Percentiles rank a stretch among this genome's conserved stretches.
Evolutionary conservation across 306 rosid species (phyloP).

Genomic region (Citrullus colocynthis): DNA sequence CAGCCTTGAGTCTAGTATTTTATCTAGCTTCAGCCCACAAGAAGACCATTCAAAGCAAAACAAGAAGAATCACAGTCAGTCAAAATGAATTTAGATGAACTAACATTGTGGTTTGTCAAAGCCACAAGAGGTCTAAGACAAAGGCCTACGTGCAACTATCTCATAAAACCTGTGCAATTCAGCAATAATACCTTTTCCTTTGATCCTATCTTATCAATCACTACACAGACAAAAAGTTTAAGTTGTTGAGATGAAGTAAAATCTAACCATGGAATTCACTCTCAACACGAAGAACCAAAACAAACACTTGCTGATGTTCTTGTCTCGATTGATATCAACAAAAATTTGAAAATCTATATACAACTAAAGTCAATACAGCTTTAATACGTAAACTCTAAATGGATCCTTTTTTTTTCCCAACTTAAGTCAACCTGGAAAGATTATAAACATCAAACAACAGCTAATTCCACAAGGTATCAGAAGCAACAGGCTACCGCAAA

Average conservation of each 20-base stretch:
- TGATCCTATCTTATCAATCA: neutral
- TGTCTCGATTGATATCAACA: neutral
- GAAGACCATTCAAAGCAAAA: neutral
- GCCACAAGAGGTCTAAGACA: too few relatives aligned
- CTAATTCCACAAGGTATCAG: slow-evolving; percentile 5
- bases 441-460: slow-evolving; percentile 6
- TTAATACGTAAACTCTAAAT: neutral
- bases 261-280: neutral
- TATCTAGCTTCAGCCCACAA: neutral
- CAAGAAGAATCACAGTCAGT: neutral
- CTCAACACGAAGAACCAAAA: neutral
- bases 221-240: neutral
- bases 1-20: neutral
- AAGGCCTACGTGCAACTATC: too few relatives aligned
- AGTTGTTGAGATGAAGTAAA: neutral
- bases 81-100: neutral
- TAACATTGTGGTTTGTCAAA: too few relatives aligned
- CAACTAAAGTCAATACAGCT: slow-evolving; percentile 7
- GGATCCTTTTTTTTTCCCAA: neutral
- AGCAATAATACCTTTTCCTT: neutral
- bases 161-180: too few relatives aligned
- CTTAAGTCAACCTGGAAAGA: slow-evolving; percentile 1
- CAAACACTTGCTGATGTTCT: neutral
- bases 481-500: slow-evolving; percentile 6
- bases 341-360: slow-evolving; percentile 8